Evolutionary conservation across 306 rosid genomes (phyloP).

Genomic region (Casuarina cunninghamiana): DNA sequence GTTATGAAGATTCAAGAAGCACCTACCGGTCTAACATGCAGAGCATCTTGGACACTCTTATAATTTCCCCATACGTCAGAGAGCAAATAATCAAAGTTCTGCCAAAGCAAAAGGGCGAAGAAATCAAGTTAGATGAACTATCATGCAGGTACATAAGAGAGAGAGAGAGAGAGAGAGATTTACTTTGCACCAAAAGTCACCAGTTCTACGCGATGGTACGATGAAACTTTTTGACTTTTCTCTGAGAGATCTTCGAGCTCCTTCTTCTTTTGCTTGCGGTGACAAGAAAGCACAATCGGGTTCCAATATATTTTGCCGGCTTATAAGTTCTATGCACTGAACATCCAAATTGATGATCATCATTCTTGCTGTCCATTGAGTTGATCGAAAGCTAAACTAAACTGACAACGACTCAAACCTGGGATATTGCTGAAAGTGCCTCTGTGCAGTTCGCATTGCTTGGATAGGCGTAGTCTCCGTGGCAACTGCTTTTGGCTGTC

Average conservation of each 20-base stretch:
- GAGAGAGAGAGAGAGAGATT: background rate
- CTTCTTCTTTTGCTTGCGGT: slow-evolving; percentile 19
- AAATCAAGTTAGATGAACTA: background rate
- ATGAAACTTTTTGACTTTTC: background rate
- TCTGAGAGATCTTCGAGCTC: slow-evolving; percentile 23
- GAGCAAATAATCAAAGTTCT: slow-evolving; percentile 28
- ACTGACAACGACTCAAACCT: background rate
- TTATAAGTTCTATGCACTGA: slow-evolving; percentile 24
- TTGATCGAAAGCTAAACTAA: background rate
- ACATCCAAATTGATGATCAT: background rate
- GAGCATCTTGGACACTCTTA: slow-evolving; percentile 24
- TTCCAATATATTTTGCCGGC: slow-evolving; percentile 8
- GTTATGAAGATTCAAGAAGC: background rate
- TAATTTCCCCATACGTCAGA: slow-evolving; percentile 17
- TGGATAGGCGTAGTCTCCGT: slow-evolving; percentile 24
- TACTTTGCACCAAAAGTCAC: slow-evolving; percentile 14
- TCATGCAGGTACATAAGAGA: background rate
- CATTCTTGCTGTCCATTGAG: background rate
- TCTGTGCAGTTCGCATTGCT: slow-evolving; percentile 2
- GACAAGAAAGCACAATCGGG: slow-evolving; percentile 28
- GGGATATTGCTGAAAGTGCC: slow-evolving; percentile 4
- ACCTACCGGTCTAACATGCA: slow-evolving; percentile 24
- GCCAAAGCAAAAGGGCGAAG: background rate
- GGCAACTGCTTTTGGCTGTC: slow-evolving; percentile 27
- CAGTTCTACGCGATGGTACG: background rate